Percentiles rank a stretch among this genome's conserved stretches.
phyloP scores from a whole-genome alignment of 1,284 basidiomycete genomes.

The Termitomyces sp. region DNA sequence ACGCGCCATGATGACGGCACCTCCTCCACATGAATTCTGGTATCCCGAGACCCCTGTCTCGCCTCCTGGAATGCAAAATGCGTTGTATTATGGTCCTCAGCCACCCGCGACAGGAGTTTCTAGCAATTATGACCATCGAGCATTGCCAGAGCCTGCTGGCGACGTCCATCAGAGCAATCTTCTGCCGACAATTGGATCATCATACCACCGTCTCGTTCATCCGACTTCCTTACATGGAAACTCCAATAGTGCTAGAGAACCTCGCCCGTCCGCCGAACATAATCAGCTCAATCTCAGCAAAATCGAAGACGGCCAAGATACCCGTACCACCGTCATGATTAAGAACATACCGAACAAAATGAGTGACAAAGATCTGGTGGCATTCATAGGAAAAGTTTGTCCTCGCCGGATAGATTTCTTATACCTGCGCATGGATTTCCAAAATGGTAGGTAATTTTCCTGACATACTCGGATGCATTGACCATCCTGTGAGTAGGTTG shows the following conservation, averaged over 20 bases:
- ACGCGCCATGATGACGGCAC: constrained; percentile 16
- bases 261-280: constrained; percentile 34
- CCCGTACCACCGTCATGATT: constrained; percentile 81
- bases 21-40: constrained; percentile 11
- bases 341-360: constrained; percentile 90
- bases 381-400: constrained; percentile 65
- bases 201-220: constrained; percentile 2
- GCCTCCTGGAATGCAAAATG: constrained; percentile 1
- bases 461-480: neutral
- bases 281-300: constrained; percentile 66
- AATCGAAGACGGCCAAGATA: constrained; percentile 74
- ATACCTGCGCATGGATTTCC: constrained; percentile 82
- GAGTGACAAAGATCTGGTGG: constrained; percentile 69
- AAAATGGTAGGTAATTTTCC: constrained; percentile 49
- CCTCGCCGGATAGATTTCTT: constrained; percentile 75
- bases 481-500: constrained; percentile 43
- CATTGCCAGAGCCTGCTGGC: neutral
- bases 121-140: constrained; percentile 4
- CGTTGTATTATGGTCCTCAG: constrained; percentile 6
- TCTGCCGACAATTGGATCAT: neutral
- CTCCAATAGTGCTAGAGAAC: constrained; percentile 7
- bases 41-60: constrained; percentile 8
- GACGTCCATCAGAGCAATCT: constrained; percentile 6
- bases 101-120: constrained; percentile 1
- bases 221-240: constrained; percentile 1